These are phyloP conservation scores for Aspergillus sojae DNA, from an alignment of 2,329 filamentous ascomycete genomes.

Conservation along the genomic window DNA sequence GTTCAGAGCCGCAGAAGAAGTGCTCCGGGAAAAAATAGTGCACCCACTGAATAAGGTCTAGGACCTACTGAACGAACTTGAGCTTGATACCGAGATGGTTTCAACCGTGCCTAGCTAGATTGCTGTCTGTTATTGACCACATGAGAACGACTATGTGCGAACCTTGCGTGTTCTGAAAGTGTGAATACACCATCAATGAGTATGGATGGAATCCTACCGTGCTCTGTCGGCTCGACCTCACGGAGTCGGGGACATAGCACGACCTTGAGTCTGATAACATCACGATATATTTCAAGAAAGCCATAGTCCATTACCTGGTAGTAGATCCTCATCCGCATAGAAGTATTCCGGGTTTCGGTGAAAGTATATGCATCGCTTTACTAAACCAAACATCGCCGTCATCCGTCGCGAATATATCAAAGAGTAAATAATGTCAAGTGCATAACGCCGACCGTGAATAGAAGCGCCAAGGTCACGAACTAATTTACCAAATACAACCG, in stretches of 20 bases:
- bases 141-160: background rate
- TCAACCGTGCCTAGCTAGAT: background rate
- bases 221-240: background rate
- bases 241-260: background rate
- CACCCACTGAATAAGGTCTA: background rate
- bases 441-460: background rate
- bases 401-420: background rate
- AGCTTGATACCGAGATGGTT: background rate
- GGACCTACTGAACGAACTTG: background rate
- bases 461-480: slow-evolving; percentile 3
- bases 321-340: background rate
- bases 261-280: background rate
- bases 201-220: background rate
- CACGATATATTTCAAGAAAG: background rate
- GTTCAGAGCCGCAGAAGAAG: background rate
- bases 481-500: background rate
- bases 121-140: background rate
- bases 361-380: background rate
- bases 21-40: background rate
- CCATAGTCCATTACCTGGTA: background rate
- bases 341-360: background rate
- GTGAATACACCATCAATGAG: background rate
- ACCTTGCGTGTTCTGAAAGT: background rate
- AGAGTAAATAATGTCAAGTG: background rate
- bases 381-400: background rate